Evolutionary conservation across 129 eudicot species (phyloP).

Genomic region (Helianthus annuus): DNA sequence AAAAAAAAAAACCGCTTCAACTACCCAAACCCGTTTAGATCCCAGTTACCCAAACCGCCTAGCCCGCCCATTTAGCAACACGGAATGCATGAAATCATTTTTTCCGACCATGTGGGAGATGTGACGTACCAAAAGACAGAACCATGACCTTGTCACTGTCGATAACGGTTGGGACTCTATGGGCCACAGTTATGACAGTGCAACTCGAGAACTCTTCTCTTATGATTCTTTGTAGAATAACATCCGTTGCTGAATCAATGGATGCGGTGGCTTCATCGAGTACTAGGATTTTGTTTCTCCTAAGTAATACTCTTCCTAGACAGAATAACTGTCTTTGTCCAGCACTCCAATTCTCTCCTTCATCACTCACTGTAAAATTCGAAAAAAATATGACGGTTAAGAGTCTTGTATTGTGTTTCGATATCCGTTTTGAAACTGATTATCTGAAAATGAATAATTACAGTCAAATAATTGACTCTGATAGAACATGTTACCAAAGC

Average conservation of each 20-base stretch:
- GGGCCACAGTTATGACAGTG: conserved; percentile 79
- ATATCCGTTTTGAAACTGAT: background rate
- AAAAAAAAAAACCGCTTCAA: background rate
- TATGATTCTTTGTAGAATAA: conserved; percentile 60
- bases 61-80: background rate
- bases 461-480: background rate
- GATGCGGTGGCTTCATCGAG: conserved; percentile 98
- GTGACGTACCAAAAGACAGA: conserved; percentile 59
- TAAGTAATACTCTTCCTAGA: conserved; percentile 69
- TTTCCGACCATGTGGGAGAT: background rate
- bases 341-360: conserved; percentile 84
- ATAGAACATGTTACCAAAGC: background rate
- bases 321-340: conserved; percentile 85
- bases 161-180: conserved; percentile 77
- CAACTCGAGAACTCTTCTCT: conserved; percentile 61
- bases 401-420: background rate
- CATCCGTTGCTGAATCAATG: conserved; percentile 71
- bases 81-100: background rate
- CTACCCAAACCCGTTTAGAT: background rate
- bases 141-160: conserved; percentile 86
- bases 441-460: background rate
- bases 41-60: background rate
- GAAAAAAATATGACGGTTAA: background rate
- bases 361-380: conserved; percentile 33
- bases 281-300: conserved; percentile 58